Evolutionary conservation across 495 filamentous ascomycete genomes (phyloP), one percentile per base, ranked within the genome.

Genomic region (Aspergillus incahuasiensis): DNA sequence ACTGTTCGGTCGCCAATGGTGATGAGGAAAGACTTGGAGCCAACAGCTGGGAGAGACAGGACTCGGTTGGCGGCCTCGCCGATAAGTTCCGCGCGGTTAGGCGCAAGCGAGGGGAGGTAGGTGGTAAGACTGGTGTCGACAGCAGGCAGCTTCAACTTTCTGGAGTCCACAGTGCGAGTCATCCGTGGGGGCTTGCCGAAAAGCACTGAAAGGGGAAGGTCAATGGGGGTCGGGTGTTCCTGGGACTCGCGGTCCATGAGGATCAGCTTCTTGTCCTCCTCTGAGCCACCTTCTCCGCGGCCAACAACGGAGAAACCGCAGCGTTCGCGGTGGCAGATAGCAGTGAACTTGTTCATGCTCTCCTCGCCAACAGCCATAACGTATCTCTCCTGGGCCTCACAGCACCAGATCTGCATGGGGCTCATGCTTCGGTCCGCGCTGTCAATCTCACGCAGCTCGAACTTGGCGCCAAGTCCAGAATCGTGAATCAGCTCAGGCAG

Each of bases 381-480:
- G 60, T 97, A 98, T 64, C 94, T 79, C 70, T 98, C 94, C 62
- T 98, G 94, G 2, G 94, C 95, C 63, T 97, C 92, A 60, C 89
- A 92, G 72, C 92, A 96, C 92, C 92, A 97, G 34, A 97, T 95
- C 67, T 97, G 88, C 63, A 96, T 80, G 20, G 92, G 92, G 67
- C 90, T 95, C 88, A 97, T 92, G 63, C 90, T 85, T 35, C 75
- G 81, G 67, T 97, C 95, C 0, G 90, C 88, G 65, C 79, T 96
- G 60, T 96, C 91, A 19, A 98, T 79, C 64, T 97, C 88, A 50
- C 95, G 83, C 1, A 98, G 82, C 68, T 97, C 94, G 60, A 98
- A 96, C 2, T 79, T 84, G 19, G 89, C 94, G 28, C 94, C 94
- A 50, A 89, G 82, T 0, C 89, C 88, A 24, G 91, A 89, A 67